A percentile compares a stretch with the other conserved stretches of the same genome.
Evolutionary conservation across 2,329 filamentous ascomycete genomes (phyloP).

Genomic region (Curvularia eragrostidis): DNA sequence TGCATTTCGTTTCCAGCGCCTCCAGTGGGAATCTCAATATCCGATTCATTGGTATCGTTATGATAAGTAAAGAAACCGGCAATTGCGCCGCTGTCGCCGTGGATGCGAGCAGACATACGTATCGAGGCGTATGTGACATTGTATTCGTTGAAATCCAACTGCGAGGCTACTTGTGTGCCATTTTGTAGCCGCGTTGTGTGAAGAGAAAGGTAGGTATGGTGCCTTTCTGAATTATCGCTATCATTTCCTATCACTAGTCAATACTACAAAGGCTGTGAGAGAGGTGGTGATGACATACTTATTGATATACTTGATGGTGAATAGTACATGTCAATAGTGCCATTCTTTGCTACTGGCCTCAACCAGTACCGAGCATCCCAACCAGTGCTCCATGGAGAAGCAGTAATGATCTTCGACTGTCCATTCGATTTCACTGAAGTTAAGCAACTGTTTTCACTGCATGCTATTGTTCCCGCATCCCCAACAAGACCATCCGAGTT

Average conservation of each 20-base stretch:
- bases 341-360: constrained; percentile 2
- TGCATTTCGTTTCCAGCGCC: constrained; percentile 2
- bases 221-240: not conserved
- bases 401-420: constrained; percentile 10
- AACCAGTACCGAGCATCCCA: constrained; percentile 16
- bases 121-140: constrained; percentile 21
- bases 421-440: not conserved
- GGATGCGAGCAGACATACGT: constrained; percentile 17
- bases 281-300: constrained; percentile 1
- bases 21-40: constrained; percentile 22
- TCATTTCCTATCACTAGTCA: not conserved
- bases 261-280: not conserved
- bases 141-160: constrained; percentile 18
- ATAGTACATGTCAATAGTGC: constrained; percentile 15
- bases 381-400: constrained; percentile 15
- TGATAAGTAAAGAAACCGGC: constrained; percentile 24
- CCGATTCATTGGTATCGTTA: constrained; percentile 20
- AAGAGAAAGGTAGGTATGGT: constrained; percentile 10
- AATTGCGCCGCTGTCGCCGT: constrained; percentile 16
- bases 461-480: not conserved
- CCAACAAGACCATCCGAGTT: not conserved
- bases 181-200: constrained; percentile 12
- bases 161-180: constrained; percentile 13
- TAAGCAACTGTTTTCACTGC: not conserved
- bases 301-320: constrained; percentile 13